Base-by-base conservation (phyloP, 2,329 filamentous ascomycete species). In the Claviceps africana region DNA sequence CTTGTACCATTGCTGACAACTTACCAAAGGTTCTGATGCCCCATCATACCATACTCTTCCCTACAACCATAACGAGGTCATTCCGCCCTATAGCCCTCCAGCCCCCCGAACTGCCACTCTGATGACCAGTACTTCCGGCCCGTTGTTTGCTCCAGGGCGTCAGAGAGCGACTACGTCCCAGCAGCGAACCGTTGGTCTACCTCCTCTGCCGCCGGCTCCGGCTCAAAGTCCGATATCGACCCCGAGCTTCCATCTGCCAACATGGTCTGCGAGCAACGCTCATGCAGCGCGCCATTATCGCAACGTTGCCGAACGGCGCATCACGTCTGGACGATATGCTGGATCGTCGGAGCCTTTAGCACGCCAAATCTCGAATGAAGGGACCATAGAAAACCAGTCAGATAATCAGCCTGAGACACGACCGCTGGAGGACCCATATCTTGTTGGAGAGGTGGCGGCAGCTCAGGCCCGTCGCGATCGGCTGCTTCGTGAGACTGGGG, bases 401-500 rank as follows among this genome's bases (percentile, higher is more conserved):
- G 51, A 43, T 5, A 44, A 13, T 21, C 17, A 30, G 13, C 17
- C 48, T 10, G 53, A 53, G 22, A 47, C 63, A 64, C 70, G 74
- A 7, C 81, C 79, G 2, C 70, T 82, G 19, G 83, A 86, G 65
- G 83, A 86, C 57, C 82, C 82, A 0, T 75, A 82, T 53, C 68
- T 86, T 10, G 83, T 86, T 2, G 83, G 83, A 35, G 81, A 85
- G 65, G 73, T 74, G 49, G 82, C 81, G 3, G 83, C 83, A 2
- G 70, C 72, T 10, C 65, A 72, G 55, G 79, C 81, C 8, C 71
- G 78, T 44, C 66, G 68, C n/a, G 77, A 78, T 60, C 71, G 82
- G 55, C 64, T 83, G 30, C 72, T 72, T n/a, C 68, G 75, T 50
- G 76, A 83, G 65, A 72, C 70, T 40, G 72, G 72, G 1, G 75